Evolutionary conservation across 1,284 basidiomycete species (phyloP), one percentile per base, ranked within the genome.

Genomic region (Microbotryum lychnidis-dioicae): DNA sequence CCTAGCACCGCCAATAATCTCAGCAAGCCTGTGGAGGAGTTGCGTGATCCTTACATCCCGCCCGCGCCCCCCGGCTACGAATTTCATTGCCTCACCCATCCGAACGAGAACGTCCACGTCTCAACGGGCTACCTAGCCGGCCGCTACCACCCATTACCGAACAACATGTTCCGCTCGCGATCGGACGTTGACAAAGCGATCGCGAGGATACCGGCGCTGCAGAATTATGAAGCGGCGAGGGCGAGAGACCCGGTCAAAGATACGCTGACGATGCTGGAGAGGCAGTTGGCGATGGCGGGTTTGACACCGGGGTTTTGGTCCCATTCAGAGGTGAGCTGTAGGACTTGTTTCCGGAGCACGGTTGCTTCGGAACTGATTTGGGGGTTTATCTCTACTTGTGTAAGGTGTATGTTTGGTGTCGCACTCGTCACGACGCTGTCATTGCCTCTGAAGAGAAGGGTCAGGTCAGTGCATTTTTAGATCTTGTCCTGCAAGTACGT

Each of bases 101-200:
- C 50, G 2, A 29, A 27, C 2, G 7, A n/a, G 5, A 45, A 51
- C 6, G 18, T 61, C 16, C 54, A 52, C 23, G 1, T 54, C 51
- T 33, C 50, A 6, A 5, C 60, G 29, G 67, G 64, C 9, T 60
- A 54, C 16, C 23, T 68, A 54, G 67, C 58, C 9, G 64, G 64
- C 18, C 50, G 67, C n/a, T 64, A 64, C 50, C 63, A 66, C 51
- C 56, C 58, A 3, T 45, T 66, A 4, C 62, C 67, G 10, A 53
- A 14, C 51, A 20, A 31, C 9, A n/a, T 9, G n/a, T 33, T 59
- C 9, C 23, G 61, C 37, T 16, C 55, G 8, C n/a, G 12, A 6
- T 37, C 23, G 7, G 46, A 49, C 27, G 50, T 61, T 9, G 27
- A 23, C 23, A 44, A 45, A 2, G 33, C 51, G 29, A 23, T 54